Evolutionary conservation across 1,284 basidiomycete genomes (phyloP), one percentile per base, ranked within the genome.

Genomic region (Ceratorhiza oryzae-sativae): DNA sequence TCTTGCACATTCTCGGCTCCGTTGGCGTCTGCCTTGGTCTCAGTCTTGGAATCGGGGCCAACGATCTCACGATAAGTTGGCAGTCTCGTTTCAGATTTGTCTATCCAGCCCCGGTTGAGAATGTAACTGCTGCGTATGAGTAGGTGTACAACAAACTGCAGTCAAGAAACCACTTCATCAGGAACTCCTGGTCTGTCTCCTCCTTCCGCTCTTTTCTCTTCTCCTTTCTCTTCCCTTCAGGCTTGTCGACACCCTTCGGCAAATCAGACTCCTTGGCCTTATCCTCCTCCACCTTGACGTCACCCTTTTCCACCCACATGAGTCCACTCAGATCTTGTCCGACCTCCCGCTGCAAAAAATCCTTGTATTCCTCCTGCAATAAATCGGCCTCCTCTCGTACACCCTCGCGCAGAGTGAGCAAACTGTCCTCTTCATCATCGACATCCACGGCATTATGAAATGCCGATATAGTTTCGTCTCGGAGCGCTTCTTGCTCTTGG

Each of bases 101-200:
- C 95, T 71, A 98, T 90, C 95, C 95, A 98, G 0, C 95, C 95
- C 45, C 95, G 92, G 79, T 95, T 95, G 23, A 97, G 83, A 74
- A 98, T 97, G 80, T 97, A 98, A 80, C 95, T 97, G 75, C 1
- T 23, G 23, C 41, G 23, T 2, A 71, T 61, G 45, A 60, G 53
- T 36, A 42, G 46, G 18, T 3, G 53, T 61, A 39, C 25, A 72
- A 71, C 23, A 42, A 34, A 73, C 36, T 32, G 73, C 20, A 32
- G 59, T 34, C 25, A 18, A 10, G 30, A 30, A 84, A 89, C 77
- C 77, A 97, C 94, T 94, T 91, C 83, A 96, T 87, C 65, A 99
- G 83, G 79, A 99, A 99, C 74, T 95, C 90, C 74, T 92, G 90
- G 77, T 93, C 91, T 9, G 83, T 82, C 68, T 88, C 87, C 73